A percentile compares a stretch with the other conserved stretches of the same genome.
Conservation (phyloP, 306 rosid genomes). For the Canavalia gladiata region DNA sequence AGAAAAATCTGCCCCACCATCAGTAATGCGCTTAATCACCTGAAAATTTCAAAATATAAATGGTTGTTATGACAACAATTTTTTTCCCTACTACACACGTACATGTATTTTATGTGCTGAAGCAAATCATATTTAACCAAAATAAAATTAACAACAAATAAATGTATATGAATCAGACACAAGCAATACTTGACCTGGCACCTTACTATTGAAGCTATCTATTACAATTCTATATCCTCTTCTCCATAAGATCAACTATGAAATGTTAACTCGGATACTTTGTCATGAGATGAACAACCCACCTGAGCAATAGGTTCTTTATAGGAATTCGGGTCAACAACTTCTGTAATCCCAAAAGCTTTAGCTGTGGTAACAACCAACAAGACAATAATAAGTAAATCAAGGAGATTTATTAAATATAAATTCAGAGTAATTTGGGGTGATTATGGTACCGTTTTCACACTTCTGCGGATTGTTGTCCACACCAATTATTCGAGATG, state of each 20-base stretch:
- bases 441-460: slow-evolving; percentile 65
- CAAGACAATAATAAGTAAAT: slow-evolving; percentile 45
- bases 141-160: slow-evolving; percentile 1
- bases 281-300: slow-evolving; percentile 36
- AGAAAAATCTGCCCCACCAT: slow-evolving; percentile 96
- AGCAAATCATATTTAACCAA: slow-evolving; percentile 17
- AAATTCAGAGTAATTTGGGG: slow-evolving; percentile 4
- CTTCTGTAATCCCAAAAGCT: slow-evolving; percentile 85
- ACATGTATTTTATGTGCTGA: slow-evolving; percentile 10
- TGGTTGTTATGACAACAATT: not conserved
- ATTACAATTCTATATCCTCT: not conserved
- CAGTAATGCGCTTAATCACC: slow-evolving; percentile 80
- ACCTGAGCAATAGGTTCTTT: slow-evolving; percentile 84
- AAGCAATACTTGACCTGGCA: slow-evolving; percentile 22
- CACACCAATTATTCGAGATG: slow-evolving; percentile 86
- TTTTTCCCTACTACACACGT: not conserved
- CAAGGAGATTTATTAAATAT: slow-evolving; percentile 7
- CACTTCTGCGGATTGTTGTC: slow-evolving; percentile 83
- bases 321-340: slow-evolving; percentile 70
- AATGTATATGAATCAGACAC: slow-evolving; percentile 3
- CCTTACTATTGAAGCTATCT: slow-evolving; percentile 26
- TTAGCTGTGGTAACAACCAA: slow-evolving; percentile 66
- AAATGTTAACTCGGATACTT: slow-evolving; percentile 20
- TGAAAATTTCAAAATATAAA: slow-evolving; percentile 53
- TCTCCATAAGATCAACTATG: slow-evolving; percentile 14